Evolutionary conservation across 148 eudicot genomes (phyloP), one percentile per base, ranked within the genome.

Genomic region (Diospyros kaki): DNA sequence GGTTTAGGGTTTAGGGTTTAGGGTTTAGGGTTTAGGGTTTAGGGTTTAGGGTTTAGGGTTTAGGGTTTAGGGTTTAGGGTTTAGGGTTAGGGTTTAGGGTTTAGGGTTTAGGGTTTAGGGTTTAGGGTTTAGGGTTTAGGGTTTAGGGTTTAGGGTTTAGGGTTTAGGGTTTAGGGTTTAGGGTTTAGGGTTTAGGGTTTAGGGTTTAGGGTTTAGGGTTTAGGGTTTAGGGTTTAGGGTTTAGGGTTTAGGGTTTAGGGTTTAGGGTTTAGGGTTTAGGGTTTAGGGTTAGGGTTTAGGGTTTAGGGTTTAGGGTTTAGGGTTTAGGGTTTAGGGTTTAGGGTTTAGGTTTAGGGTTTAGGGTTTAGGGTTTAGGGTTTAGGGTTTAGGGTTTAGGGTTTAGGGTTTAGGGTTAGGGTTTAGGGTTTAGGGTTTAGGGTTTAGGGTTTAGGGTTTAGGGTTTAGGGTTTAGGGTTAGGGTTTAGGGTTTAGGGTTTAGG

Each of bases 201-300:
- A 58, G 61, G 61, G 61, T 79, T 79, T 79, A 74, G 78, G 82
- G 82, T 74, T 79, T 78, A 74, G 78, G 81, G 77, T 42, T 79
- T 79, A 79, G 81, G 81, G 81, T 79, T 79, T 74, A 79, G 81
- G 81, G 81, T 74, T 79, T 73, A 73, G 82, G 82, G 77, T 77
- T 77, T 71, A 76, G 79, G 79, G 79, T 51, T 51, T 51, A 51
- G 54, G 54, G 54, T 51, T 51, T 51, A 51, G 54, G 64, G 64
- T 76, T 76, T 76, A 76, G 79, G 78, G 74, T 77, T 77, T 69
- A 70, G 79, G 79, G 74, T 77, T 77, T 69, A 70, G 79, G 79
- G 74, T 77, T 77, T 69, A 74, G 79, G 79, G 69, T 77, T 77
- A 77, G 79, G 79, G 79, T 77, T 77, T 77, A 77, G 79, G 79